These are phyloP conservation scores for Paraleonurus japonicus DNA, from an alignment of 257 asterid species.

Conservation along the genomic window DNA sequence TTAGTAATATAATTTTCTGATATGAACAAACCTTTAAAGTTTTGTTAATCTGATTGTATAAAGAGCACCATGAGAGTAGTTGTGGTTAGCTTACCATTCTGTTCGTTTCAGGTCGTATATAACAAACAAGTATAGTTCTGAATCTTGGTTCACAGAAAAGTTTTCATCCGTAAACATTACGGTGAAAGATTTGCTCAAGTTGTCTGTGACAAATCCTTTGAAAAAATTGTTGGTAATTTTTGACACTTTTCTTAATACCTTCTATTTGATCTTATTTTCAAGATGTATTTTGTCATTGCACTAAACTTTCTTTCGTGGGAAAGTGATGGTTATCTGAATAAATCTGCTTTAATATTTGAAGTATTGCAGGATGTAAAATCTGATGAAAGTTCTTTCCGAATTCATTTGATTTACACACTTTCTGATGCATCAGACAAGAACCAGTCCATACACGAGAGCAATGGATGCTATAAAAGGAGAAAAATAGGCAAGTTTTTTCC, in stretches of 20 bases:
- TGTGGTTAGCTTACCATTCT: not conserved
- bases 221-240: constrained; percentile 62
- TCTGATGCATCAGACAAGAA: constrained; percentile 40
- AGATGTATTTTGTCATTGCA: not conserved
- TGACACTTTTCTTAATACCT: constrained; percentile 3
- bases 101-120: constrained; percentile 59
- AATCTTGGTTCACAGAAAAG: constrained; percentile 53
- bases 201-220: constrained; percentile 52
- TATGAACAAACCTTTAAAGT: not conserved
- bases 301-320: not conserved
- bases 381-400: constrained; percentile 47
- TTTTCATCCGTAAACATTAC: constrained; percentile 37
- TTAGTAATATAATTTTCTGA: constrained; percentile 34
- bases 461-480: constrained; percentile 73
- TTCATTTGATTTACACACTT: constrained; percentile 60
- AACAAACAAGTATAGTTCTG: constrained; percentile 53
- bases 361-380: constrained; percentile 63
- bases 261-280: not conserved
- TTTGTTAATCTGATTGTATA: not conserved
- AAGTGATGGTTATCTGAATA: constrained; percentile 21
- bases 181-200: constrained; percentile 67
- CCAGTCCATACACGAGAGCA: constrained; percentile 34
- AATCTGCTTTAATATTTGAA: constrained; percentile 25
- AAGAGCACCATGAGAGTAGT: not conserved
- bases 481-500: constrained; percentile 48